Percentiles rank a stretch among this genome's conserved stretches.
Evolutionary conservation across 805 yeast species (phyloP).

Genomic region (Nakazawaea molendinolei): DNA sequence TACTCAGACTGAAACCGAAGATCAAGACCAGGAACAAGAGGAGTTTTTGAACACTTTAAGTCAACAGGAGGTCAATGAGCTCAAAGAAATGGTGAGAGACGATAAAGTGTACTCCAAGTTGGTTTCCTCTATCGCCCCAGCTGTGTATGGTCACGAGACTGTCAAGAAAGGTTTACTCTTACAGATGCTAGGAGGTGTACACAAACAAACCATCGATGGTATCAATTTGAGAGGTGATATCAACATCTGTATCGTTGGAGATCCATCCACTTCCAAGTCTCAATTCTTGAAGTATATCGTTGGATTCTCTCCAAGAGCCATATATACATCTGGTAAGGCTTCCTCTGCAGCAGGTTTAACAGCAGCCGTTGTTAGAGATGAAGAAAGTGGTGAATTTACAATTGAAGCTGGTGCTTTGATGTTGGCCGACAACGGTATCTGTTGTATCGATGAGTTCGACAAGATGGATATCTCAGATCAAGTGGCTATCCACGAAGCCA

Average conservation of each 20-base stretch:
- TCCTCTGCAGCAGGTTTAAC: slow-evolving; percentile 98
- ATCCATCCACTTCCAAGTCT: slow-evolving; percentile 95
- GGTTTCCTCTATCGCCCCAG: slow-evolving; percentile 88
- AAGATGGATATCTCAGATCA: slow-evolving; percentile 95
- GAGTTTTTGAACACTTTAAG: slow-evolving; percentile 71
- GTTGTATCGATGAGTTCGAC: slow-evolving; percentile 98
- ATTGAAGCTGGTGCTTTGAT: slow-evolving; percentile 98
- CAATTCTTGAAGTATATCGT: slow-evolving; percentile 93
- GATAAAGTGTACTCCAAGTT: slow-evolving; percentile 77
- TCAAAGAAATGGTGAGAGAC: slow-evolving; percentile 86
- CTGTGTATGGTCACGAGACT: slow-evolving; percentile 92
- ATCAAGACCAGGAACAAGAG: slow-evolving; percentile 71
- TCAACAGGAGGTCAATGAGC: slow-evolving; percentile 75
- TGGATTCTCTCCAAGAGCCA: slow-evolving; percentile 87
- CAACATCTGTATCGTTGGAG: slow-evolving; percentile 94
- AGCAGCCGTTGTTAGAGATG: slow-evolving; percentile 96
- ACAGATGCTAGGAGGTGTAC: slow-evolving; percentile 93
- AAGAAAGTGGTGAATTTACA: slow-evolving; percentile 94
- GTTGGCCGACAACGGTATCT: slow-evolving; percentile 97
- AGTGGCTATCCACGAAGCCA: slow-evolving; percentile 98
- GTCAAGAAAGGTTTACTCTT: slow-evolving; percentile 86
- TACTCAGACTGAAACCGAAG: slow-evolving; percentile 20
- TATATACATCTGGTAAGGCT: slow-evolving; percentile 96
- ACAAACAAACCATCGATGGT: slow-evolving; percentile 88
- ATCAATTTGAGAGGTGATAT: slow-evolving; percentile 94